Percentiles rank a stretch among this genome's conserved stretches.
Evolutionary conservation across 1,284 basidiomycete genomes (phyloP).

Genomic region (Sporisorium scitamineum): DNA sequence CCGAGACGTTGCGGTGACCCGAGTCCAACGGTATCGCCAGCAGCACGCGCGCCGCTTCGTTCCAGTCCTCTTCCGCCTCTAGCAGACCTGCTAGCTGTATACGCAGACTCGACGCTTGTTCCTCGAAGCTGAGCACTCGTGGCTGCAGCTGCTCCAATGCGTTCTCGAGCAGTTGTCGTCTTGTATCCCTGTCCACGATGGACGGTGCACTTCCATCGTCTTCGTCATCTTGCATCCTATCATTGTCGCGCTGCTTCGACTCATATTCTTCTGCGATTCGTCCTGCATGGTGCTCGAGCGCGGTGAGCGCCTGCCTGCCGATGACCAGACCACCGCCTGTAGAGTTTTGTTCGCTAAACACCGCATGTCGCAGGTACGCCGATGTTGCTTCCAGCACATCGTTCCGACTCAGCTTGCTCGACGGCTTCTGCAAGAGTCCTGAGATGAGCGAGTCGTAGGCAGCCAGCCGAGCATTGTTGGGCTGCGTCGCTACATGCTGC

Average conservation of each 20-base stretch:
- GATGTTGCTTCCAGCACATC: constrained; percentile 31
- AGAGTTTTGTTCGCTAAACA: constrained; percentile 77
- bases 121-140: constrained; percentile 87
- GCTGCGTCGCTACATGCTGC: constrained; percentile 38
- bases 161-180: constrained; percentile 77
- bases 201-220: constrained; percentile 35
- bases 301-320: constrained; percentile 83
- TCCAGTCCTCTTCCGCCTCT: constrained; percentile 92
- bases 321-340: constrained; percentile 79
- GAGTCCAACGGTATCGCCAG: constrained; percentile 91
- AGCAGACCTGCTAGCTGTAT: constrained; percentile 88
- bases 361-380: constrained; percentile 78
- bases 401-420: constrained; percentile 20
- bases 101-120: constrained; percentile 85
- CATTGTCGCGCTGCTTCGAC: constrained; percentile 71
- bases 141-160: constrained; percentile 80
- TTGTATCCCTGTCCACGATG: constrained; percentile 46
- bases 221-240: constrained; percentile 29
- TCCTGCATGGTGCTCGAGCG: constrained; percentile 74
- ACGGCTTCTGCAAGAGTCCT: constrained; percentile 26
- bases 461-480: constrained; percentile 28
- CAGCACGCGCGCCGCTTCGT: constrained; percentile 87
- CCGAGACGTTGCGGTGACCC: constrained; percentile 81
- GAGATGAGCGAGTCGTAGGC: constrained; percentile 33
- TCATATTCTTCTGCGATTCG: constrained; percentile 74